A percentile compares a stretch with the other conserved stretches of the same genome.
These are phyloP conservation scores for Vachellia pachyceras DNA, from an alignment of 306 rosid genomes.

Conservation along the genomic window DNA sequence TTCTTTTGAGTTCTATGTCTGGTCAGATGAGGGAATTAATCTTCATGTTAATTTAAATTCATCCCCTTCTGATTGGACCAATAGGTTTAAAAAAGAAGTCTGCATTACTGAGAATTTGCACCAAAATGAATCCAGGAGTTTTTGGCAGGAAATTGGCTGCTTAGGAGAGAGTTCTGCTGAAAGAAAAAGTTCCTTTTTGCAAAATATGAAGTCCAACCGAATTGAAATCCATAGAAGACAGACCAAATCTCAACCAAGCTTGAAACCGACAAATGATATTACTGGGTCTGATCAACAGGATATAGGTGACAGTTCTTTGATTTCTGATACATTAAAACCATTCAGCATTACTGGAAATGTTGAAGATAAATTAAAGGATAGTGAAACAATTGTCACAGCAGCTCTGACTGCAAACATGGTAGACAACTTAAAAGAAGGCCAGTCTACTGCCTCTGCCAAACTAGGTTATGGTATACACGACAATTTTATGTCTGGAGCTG, in stretches of 20 bases:
- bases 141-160: constrained; percentile 53
- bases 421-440: constrained; percentile 48
- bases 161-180: constrained; percentile 45
- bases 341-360: constrained; percentile 32
- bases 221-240: constrained; percentile 40
- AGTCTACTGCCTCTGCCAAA: constrained; percentile 46
- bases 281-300: constrained; percentile 40
- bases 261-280: constrained; percentile 39
- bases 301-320: constrained; percentile 41
- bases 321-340: constrained; percentile 38
- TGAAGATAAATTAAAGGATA: constrained; percentile 42
- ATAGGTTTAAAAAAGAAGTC: constrained; percentile 62
- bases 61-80: constrained; percentile 71
- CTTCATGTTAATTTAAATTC: constrained; percentile 75
- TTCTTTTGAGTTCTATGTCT: constrained; percentile 68
- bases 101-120: constrained; percentile 46
- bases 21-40: constrained; percentile 68
- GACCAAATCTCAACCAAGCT: constrained; percentile 42
- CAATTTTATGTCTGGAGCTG: constrained; percentile 35
- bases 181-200: constrained; percentile 45
- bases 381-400: constrained; percentile 37
- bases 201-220: constrained; percentile 40
- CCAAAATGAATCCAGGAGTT: constrained; percentile 45
- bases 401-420: constrained; percentile 39
- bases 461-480: constrained; percentile 23